Percentiles rank a stretch among this genome's conserved stretches.
Evolutionary conservation across 352 stramenopile species (phyloP).

Genomic region (Ochromonadaceae sp.): DNA sequence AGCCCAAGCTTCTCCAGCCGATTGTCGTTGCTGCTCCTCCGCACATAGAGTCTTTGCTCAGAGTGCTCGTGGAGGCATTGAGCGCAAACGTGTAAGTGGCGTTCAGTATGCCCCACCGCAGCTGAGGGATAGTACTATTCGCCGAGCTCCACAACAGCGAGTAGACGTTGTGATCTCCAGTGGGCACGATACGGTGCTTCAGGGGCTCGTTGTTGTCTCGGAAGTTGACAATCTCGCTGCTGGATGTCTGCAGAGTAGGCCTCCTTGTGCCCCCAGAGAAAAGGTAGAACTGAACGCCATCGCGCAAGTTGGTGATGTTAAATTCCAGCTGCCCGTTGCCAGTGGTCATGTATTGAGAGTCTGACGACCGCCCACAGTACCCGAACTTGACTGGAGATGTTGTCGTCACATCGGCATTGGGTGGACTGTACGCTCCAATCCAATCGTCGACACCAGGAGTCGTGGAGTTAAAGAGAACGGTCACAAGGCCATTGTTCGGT

Average conservation of each 20-base stretch:
- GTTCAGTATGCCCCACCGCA: neutral
- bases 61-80: neutral
- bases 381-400: neutral
- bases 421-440: conserved; percentile 8
- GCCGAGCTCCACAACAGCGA: neutral
- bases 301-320: neutral
- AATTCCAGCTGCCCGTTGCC: neutral
- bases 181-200: neutral
- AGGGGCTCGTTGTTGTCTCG: conserved; percentile 12
- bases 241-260: neutral
- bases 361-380: neutral
- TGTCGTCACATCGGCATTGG: neutral
- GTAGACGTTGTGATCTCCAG: neutral
- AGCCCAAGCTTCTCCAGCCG: conserved; percentile 11
- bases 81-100: neutral
- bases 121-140: neutral
- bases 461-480: neutral
- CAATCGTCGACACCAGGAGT: neutral
- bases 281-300: neutral
- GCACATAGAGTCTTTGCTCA: conserved; percentile 10
- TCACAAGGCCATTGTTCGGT: neutral
- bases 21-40: conserved; percentile 12
- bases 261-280: neutral
- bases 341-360: neutral
- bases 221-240: neutral